A percentile compares a stretch with the other conserved stretches of the same genome.
phyloP scores from a whole-genome alignment of 495 filamentous ascomycete species.

The Hypoxylon lenormandii region DNA sequence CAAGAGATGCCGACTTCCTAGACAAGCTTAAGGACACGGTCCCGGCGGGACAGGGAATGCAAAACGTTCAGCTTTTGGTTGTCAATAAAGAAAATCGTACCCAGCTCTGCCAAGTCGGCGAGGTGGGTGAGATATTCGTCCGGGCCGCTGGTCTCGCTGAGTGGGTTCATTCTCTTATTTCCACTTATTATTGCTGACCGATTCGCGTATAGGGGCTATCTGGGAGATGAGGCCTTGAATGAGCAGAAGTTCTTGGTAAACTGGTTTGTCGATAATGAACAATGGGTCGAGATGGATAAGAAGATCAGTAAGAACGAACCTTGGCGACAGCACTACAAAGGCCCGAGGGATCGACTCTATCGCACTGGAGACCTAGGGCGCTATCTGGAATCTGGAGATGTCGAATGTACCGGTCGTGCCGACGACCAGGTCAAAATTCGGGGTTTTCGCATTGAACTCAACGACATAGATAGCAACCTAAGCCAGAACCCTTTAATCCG shows the following conservation, averaged over 20 bases:
- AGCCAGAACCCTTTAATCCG: slow-evolving; percentile 80
- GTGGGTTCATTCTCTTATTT: slow-evolving; percentile 37
- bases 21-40: slow-evolving; percentile 82
- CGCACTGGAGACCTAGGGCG: slow-evolving; percentile 83
- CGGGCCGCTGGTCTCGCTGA: slow-evolving; percentile 90
- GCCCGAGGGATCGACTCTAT: slow-evolving; percentile 88
- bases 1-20: slow-evolving; percentile 73
- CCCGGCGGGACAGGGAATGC: slow-evolving; percentile 88
- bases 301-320: slow-evolving; percentile 67
- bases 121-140: slow-evolving; percentile 88
- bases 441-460: slow-evolving; percentile 93
- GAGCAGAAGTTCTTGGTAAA: slow-evolving; percentile 85
- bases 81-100: slow-evolving; percentile 81
- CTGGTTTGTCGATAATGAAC: slow-evolving; percentile 83
- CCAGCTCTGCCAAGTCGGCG: slow-evolving; percentile 80
- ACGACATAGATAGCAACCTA: slow-evolving; percentile 90
- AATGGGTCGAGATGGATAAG: slow-evolving; percentile 76
- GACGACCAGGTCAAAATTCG: slow-evolving; percentile 96
- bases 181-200: background rate
- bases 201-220: slow-evolving; percentile 67
- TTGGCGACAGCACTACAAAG: slow-evolving; percentile 84
- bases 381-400: slow-evolving; percentile 78
- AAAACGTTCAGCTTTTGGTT: slow-evolving; percentile 91
- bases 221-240: slow-evolving; percentile 76
- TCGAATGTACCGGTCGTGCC: slow-evolving; percentile 79